Evolutionary conservation across 2,329 filamentous ascomycete genomes (phyloP), one percentile per base, ranked within the genome.

Genomic region (Penicillium expansum): DNA sequence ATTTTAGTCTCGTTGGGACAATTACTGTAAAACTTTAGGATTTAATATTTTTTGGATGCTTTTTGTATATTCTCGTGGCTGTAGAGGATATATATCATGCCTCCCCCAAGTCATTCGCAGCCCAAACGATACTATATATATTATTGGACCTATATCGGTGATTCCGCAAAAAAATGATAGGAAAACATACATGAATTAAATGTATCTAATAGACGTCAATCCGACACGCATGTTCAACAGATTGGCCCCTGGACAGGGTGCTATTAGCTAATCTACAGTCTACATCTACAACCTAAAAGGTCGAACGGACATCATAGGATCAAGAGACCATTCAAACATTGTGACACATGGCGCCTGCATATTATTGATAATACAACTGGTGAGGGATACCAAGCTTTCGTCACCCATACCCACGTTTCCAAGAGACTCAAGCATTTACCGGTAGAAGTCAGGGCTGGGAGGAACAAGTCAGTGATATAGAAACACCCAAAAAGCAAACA

Each of bases 391-490:
- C 55, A 62, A 59, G 60, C 60, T 59, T 65, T 64, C 57, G 62
- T 60, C 64, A 64, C 62, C 54, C 48, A 48, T 57, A 60, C 55
- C 38, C 56, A 48, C 45, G 16, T 52, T 29, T 27, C 47, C 38
- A 16, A 33, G 38, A 33, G 8, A 51, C 41, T 33, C 48, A 41
- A 24, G 18, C 8, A 55, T 59, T 69, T 73, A 77, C 62, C 90
- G 91, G 84, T 95, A 95, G 78, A 95, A 97, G 76, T 97, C 92
- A 72, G 95, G 95, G 80, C 90, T 90, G 77, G 83, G 83, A 71
- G 83, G 13, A 32, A 41, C 9, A 20, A 41, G 58, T 75, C 62
- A 86, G 73, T 83, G 80, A 51, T 18, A 52, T 44, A 29, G 43
- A 49, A 37, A 5, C 37, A 35, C 33, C 8, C 6, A 43, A 14